A percentile compares a stretch with the other conserved stretches of the same genome.
Evolutionary conservation across 2,329 filamentous ascomycete species (phyloP).

Genomic region (Fusarium musae): DNA sequence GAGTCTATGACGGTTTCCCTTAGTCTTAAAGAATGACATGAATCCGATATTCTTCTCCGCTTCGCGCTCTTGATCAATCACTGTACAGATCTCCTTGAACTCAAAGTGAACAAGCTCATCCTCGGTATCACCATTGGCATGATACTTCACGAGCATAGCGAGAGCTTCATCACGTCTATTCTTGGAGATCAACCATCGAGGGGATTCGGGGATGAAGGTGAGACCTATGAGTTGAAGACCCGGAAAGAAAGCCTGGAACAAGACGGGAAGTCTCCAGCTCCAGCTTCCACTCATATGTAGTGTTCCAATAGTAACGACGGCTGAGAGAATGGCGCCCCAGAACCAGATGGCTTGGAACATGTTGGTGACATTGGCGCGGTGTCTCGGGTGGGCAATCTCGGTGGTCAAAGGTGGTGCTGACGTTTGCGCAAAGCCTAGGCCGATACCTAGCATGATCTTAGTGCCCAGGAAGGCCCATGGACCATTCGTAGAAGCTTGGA

Average conservation of each 20-base stretch:
- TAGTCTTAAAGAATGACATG: conserved; percentile 53
- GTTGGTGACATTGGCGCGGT: conserved; percentile 30
- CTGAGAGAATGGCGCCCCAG: conserved; percentile 26
- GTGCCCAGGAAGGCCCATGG: conserved; percentile 21
- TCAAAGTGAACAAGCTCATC: conserved; percentile 60
- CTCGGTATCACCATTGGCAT: conserved; percentile 58
- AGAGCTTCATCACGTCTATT: conserved; percentile 57
- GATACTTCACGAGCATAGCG: conserved; percentile 58
- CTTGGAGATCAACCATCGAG: conserved; percentile 50
- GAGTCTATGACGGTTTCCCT: conserved; percentile 40
- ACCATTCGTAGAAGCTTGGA: conserved; percentile 6
- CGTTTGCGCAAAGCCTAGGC: conserved; percentile 27
- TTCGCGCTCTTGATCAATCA: conserved; percentile 56
- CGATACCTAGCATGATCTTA: conserved; percentile 30
- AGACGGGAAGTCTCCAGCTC: conserved; percentile 27
- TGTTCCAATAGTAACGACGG: conserved; percentile 24
- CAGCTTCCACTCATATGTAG: conserved; percentile 22
- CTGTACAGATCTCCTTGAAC: conserved; percentile 61
- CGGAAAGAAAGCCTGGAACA: conserved; percentile 22
- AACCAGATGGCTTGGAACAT: conserved; percentile 36
- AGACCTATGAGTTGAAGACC: conserved; percentile 14
- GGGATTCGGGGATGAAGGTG: conserved; percentile 52
- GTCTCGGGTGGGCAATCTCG: conserved; percentile 30
- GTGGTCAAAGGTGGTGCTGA: conserved; percentile 22
- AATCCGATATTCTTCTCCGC: conserved; percentile 53